Conservation (phyloP, 495 filamentous ascomycete species). For the Aspergillus saccharolyticus region DNA sequence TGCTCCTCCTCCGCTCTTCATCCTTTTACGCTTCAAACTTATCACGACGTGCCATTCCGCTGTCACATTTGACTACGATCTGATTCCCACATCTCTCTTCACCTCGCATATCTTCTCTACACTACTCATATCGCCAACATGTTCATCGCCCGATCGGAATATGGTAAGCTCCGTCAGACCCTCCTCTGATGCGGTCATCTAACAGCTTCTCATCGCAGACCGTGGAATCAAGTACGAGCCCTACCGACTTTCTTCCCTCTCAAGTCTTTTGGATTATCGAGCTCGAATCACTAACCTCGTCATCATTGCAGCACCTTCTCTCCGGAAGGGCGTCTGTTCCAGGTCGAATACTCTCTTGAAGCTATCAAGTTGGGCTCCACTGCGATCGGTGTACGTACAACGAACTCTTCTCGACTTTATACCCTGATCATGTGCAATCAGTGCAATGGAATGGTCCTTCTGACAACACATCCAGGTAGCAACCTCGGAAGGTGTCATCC, state of each 20-base stretch:
- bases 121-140: constrained; percentile 52
- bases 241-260: not conserved
- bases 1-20: constrained; percentile 16
- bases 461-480: constrained; percentile 56
- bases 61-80: constrained; percentile 2
- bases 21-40: constrained; percentile 1
- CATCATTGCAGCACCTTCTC: constrained; percentile 84
- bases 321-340: constrained; percentile 98
- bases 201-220: constrained; percentile 54
- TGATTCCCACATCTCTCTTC: constrained; percentile 8
- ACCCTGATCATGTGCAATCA: too few relatives aligned
- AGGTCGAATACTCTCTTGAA: constrained; percentile 99
- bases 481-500: constrained; percentile 86
- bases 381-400: constrained; percentile 76
- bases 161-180: constrained; percentile 61
- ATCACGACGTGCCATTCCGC: not conserved
- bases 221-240: constrained; percentile 92
- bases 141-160: constrained; percentile 99
- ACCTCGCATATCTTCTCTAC: constrained; percentile 8
- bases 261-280: not conserved
- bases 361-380: constrained; percentile 99
- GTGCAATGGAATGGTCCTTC: constrained; percentile 9
- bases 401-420: constrained; percentile 8
- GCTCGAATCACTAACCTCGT: constrained; percentile 24
- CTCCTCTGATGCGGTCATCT: constrained; percentile 23